phyloP scores from a whole-genome alignment of 768 basidiomycete species.

The Panaeolus cyanescens region DNA sequence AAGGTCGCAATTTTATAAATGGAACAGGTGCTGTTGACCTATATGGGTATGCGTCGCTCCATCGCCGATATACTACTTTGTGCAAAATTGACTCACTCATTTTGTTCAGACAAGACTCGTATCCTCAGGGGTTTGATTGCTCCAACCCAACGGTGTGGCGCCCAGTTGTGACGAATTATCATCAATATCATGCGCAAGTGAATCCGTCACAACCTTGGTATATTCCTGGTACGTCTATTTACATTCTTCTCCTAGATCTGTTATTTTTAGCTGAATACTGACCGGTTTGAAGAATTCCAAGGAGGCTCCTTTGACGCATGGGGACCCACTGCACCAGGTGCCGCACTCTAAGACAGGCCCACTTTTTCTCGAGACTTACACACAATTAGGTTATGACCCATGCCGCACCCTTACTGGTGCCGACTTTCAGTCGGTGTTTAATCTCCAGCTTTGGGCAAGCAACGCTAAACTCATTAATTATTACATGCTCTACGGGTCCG shows the following conservation, averaged over 20 bases:
- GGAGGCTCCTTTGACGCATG: conserved; percentile 78
- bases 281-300: conserved; percentile 47
- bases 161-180: conserved; percentile 58
- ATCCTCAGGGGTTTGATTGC: conserved; percentile 78
- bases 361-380: neutral
- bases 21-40: conserved; percentile 76
- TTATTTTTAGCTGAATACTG: conserved; percentile 8
- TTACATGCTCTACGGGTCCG: conserved; percentile 83
- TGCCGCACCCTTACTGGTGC: conserved; percentile 71
- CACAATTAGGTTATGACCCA: conserved; percentile 52
- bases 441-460: conserved; percentile 75
- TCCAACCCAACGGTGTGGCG: conserved; percentile 66
- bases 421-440: conserved; percentile 78
- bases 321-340: conserved; percentile 72
- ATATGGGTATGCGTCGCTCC: conserved; percentile 49
- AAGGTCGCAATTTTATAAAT: conserved; percentile 58
- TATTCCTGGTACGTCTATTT: conserved; percentile 50
- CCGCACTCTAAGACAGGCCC: neutral
- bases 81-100: neutral
- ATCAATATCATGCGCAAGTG: conserved; percentile 54
- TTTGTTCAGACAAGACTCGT: conserved; percentile 55
- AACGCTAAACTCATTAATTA: conserved; percentile 84
- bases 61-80: neutral
- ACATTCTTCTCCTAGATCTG: neutral
- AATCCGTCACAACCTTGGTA: conserved; percentile 61